Conservation (phyloP, 169 alveolate species). For the Cryptosporidium ubiquitum region DNA sequence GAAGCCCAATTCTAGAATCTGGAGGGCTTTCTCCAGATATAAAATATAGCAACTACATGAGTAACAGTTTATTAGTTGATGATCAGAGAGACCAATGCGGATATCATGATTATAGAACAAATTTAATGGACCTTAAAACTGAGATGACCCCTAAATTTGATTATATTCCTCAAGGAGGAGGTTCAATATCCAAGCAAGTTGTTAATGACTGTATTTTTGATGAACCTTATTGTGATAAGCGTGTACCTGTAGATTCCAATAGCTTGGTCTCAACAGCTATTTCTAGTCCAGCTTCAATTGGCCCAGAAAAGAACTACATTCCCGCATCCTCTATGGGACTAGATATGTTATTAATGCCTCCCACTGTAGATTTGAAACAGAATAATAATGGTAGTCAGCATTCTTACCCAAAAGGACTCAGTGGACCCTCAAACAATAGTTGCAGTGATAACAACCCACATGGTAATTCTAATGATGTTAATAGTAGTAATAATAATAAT, state of each 20-base stretch:
- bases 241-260: slow-evolving; percentile 22
- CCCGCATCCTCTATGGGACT: slow-evolving; percentile 20
- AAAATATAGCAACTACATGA: background rate
- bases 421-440: background rate
- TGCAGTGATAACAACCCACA: background rate
- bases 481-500: background rate
- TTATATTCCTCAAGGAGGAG: slow-evolving; percentile 2
- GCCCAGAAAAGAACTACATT: slow-evolving; percentile 57
- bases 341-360: slow-evolving; percentile 61
- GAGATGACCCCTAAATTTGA: slow-evolving; percentile 26
- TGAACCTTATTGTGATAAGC: slow-evolving; percentile 20
- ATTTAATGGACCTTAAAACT: slow-evolving; percentile 4
- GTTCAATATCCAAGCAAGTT: background rate
- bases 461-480: background rate
- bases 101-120: slow-evolving; percentile 18
- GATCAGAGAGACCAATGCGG: slow-evolving; percentile 22
- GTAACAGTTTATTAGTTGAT: slow-evolving; percentile 9
- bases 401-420: background rate
- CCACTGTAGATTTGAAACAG: slow-evolving; percentile 44
- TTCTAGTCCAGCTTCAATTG: slow-evolving; percentile 68
- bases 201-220: slow-evolving; percentile 25
- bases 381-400: background rate
- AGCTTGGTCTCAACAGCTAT: slow-evolving; percentile 62
- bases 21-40: slow-evolving; percentile 18
- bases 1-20: slow-evolving; percentile 1